Evolutionary conservation across 345 rosid species (phyloP).

Genomic region (Raphanus sativus): DNA sequence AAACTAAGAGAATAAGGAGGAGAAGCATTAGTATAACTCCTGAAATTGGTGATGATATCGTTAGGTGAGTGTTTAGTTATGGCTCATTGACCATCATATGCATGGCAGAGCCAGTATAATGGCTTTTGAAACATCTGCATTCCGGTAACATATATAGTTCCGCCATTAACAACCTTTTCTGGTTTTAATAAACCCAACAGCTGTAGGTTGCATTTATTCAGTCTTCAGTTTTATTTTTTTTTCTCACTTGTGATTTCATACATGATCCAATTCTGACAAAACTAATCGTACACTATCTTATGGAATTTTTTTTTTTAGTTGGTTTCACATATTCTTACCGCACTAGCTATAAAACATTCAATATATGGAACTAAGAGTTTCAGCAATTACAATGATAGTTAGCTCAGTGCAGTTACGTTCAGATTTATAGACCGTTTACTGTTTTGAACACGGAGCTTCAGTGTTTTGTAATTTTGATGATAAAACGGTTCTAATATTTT

Average conservation of each 20-base stretch:
- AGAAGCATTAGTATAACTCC: constrained; percentile 98
- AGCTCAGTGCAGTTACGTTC: constrained; percentile 6
- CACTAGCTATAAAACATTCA: too few species aligned
- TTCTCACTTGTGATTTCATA: too few species aligned
- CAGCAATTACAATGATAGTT: constrained; percentile 1
- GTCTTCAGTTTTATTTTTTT: too few species aligned
- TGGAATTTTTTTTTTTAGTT: too few species aligned
- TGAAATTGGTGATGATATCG: constrained; percentile 97
- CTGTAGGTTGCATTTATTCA: too few species aligned
- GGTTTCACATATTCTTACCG: too few species aligned
- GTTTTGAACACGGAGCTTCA: constrained; percentile 19
- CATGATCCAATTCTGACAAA: too few species aligned
- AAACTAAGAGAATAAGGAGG: constrained; percentile 85
- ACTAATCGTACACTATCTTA: too few species aligned
- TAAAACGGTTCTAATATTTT: constrained; percentile 25
- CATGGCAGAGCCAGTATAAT: constrained; percentile 11
- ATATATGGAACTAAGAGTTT: background rate
- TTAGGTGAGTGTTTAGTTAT: constrained; percentile 62
- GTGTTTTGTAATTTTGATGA: constrained; percentile 7
- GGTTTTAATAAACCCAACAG: too few species aligned
- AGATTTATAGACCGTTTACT: background rate
- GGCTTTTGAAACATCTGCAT: background rate
- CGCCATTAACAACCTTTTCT: background rate
- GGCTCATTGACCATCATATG: constrained; percentile 11
- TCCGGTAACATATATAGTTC: constrained; percentile 9